Evolutionary conservation across 495 filamentous ascomycete genomes (phyloP).

Genomic region (Penicillium fimorum): DNA sequence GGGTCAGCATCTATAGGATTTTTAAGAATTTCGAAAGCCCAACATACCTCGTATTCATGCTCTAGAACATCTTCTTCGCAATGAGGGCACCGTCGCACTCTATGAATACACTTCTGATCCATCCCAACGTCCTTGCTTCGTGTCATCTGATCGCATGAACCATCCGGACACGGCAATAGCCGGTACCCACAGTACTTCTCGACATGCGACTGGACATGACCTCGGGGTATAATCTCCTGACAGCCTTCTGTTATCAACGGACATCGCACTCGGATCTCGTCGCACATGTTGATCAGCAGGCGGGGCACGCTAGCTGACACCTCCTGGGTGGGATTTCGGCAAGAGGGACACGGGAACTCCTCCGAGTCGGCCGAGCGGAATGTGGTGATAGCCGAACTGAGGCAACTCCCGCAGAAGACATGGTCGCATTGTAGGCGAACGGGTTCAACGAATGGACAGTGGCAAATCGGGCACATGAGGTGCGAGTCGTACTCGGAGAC

Average conservation of each 20-base stretch:
- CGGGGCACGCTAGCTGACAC: conserved; percentile 48
- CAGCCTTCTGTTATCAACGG: conserved; percentile 65
- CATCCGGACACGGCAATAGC: conserved; percentile 60
- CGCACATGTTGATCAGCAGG: conserved; percentile 64
- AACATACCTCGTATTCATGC: conserved; percentile 55
- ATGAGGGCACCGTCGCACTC: conserved; percentile 48
- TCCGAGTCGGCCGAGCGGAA: conserved; percentile 38
- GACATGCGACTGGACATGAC: conserved; percentile 70
- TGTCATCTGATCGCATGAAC: conserved; percentile 49
- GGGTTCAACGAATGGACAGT: conserved; percentile 68
- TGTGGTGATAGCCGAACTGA: conserved; percentile 57
- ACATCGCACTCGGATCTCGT: conserved; percentile 73
- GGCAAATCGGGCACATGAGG: conserved; percentile 81
- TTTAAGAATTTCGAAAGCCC: background rate
- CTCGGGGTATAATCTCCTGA: conserved; percentile 57
- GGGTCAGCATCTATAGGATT: conserved; percentile 5
- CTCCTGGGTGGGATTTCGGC: conserved; percentile 40
- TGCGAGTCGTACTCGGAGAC: conserved; percentile 67
- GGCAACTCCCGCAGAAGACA: conserved; percentile 72
- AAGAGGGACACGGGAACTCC: conserved; percentile 47
- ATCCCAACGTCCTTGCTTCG: conserved; percentile 44
- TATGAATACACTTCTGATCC: conserved; percentile 55
- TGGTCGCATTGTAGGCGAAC: conserved; percentile 73
- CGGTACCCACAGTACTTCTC: conserved; percentile 71
- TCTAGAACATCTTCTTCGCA: conserved; percentile 57